Percentiles rank a stretch among this genome's conserved stretches.
These are phyloP conservation scores for Aspergillus jensenii DNA, from an alignment of 2,329 filamentous ascomycete species.

Conservation along the genomic window DNA sequence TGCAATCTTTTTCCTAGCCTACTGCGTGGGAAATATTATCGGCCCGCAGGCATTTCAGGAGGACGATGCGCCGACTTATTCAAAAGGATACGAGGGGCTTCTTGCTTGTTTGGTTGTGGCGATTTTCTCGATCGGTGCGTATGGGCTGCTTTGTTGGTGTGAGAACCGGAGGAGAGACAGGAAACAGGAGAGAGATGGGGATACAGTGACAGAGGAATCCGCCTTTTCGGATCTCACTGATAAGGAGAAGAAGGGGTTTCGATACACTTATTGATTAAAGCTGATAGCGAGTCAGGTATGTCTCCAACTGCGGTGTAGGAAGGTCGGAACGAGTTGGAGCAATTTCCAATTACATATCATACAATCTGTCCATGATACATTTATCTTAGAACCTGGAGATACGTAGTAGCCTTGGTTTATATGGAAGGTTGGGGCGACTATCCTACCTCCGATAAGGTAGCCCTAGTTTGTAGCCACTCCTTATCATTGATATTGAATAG, in stretches of 20 bases:
- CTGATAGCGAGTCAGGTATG: too few relatives aligned
- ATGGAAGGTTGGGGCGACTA: too few relatives aligned
- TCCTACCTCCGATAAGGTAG: too few relatives aligned
- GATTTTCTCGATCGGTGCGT: background rate
- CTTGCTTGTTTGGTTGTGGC: conserved; percentile 4
- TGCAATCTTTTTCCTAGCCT: conserved; percentile 1
- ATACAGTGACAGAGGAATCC: background rate
- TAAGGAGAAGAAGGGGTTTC: conserved; percentile 3
- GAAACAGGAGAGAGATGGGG: background rate
- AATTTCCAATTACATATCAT: background rate
- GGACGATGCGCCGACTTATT: conserved; percentile 24
- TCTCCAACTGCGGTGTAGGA: background rate
- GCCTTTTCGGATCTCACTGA: conserved; percentile 6
- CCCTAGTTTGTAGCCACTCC: too few relatives aligned
- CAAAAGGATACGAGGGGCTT: background rate
- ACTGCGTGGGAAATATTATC: conserved; percentile 45
- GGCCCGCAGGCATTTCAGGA: conserved; percentile 47
- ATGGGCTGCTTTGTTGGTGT: background rate
- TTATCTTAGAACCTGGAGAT: too few relatives aligned
- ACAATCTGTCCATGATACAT: too few relatives aligned
- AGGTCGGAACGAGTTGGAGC: conserved; percentile 7
- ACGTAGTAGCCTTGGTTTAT: too few relatives aligned
- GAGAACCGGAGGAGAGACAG: background rate
- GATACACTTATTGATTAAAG: background rate
- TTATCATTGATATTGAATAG: too few relatives aligned